phyloP scores from a whole-genome alignment of 2,329 filamentous ascomycete species.

The Simplicillium aogashimaense region DNA sequence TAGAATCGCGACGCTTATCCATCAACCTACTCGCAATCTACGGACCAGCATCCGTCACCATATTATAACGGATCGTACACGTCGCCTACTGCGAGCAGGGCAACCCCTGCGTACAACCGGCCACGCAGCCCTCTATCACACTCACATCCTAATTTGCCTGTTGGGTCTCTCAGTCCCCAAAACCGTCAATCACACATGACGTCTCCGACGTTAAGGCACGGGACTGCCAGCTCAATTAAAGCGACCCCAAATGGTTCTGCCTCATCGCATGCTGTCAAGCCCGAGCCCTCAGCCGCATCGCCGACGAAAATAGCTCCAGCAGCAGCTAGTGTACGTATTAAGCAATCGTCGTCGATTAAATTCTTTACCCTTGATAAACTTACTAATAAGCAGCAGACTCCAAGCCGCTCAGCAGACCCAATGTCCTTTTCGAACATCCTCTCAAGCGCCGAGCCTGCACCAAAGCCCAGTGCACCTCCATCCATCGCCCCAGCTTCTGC shows the following conservation, averaged over 20 bases:
- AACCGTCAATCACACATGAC: constrained; percentile 29
- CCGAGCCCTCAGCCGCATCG: constrained; percentile 29
- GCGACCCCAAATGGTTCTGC: constrained; percentile 29
- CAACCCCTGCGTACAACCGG: constrained; percentile 29
- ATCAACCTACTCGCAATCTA: constrained; percentile 26
- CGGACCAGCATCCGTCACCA: constrained; percentile 29
- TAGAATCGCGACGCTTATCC: constrained; percentile 42
- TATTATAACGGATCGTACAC: constrained; percentile 41
- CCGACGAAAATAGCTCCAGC: constrained; percentile 25
- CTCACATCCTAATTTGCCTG: constrained; percentile 33
- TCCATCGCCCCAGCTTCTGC: too few relatives aligned
- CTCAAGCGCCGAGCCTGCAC: constrained; percentile 62
- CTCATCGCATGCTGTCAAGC: constrained; percentile 23
- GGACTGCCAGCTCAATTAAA: constrained; percentile 24
- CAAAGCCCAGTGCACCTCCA: constrained; percentile 14
- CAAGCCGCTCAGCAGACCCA: constrained; percentile 67
- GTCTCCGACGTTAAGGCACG: constrained; percentile 38
- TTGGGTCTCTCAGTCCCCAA: constrained; percentile 33
- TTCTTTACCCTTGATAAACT: not conserved
- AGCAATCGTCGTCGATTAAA: constrained; percentile 2
- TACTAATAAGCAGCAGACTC: constrained; percentile 39
- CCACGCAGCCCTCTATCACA: constrained; percentile 42
- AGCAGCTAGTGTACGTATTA: constrained; percentile 23
- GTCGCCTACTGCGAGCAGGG: constrained; percentile 25
- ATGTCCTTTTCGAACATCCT: constrained; percentile 97